Percentiles rank a stretch among this genome's conserved stretches.
Conservation (phyloP, 257 asterid species). For the Forsythia viridissima region DNA sequence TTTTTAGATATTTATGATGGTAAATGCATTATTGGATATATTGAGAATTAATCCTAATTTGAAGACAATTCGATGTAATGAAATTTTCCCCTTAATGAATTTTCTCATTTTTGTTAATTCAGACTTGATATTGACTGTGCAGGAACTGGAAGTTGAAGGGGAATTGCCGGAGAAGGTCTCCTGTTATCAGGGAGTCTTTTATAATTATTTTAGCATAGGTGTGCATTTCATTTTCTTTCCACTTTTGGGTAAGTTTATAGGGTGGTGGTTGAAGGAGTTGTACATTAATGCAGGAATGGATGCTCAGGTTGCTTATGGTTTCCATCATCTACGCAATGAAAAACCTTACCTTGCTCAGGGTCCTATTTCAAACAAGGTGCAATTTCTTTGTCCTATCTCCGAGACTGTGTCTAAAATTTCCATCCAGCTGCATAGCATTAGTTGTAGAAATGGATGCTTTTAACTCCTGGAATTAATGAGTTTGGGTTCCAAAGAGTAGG, state of each 20-base stretch:
- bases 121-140: slow-evolving; percentile 25
- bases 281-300: slow-evolving; percentile 73
- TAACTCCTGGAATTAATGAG: background rate
- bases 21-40: background rate
- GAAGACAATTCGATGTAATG: too few relatives aligned
- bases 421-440: background rate
- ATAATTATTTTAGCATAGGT: slow-evolving; percentile 99
- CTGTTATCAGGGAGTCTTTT: slow-evolving; percentile 85
- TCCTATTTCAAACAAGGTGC: slow-evolving; percentile 89
- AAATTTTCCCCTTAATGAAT: background rate
- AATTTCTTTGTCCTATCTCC: slow-evolving; percentile 6
- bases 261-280: slow-evolving; percentile 13
- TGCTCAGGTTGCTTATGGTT: slow-evolving; percentile 95
- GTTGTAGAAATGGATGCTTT: slow-evolving; percentile 2
- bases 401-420: slow-evolving; percentile 13
- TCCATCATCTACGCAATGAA: slow-evolving; percentile 89
- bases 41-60: background rate
- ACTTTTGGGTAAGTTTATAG: slow-evolving; percentile 3
- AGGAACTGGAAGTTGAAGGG: slow-evolving; percentile 73
- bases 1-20: background rate
- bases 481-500: background rate
- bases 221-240: slow-evolving; percentile 16
- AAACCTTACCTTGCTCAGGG: slow-evolving; percentile 96
- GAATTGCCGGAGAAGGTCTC: slow-evolving; percentile 64
- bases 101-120: slow-evolving; percentile 3